phyloP scores from a whole-genome alignment of 805 yeast species.

The Geotrichum ghanense region DNA sequence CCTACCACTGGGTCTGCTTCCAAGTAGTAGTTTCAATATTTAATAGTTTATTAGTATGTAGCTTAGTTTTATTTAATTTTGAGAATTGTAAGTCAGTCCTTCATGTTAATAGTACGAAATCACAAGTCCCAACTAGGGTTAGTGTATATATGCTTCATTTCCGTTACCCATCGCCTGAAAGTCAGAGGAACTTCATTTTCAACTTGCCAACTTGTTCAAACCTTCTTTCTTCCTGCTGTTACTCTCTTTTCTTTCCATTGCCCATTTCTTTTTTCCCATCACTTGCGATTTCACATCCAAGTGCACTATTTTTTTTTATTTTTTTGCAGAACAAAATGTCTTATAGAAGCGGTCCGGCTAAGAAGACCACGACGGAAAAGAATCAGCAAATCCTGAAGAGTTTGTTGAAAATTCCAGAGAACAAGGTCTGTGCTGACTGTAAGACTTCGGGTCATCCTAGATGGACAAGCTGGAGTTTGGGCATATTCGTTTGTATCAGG shows the following conservation, averaged over 20 bases:
- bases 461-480: slow-evolving; percentile 97
- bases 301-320: no score
- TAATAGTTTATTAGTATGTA: no score
- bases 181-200: no score
- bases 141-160: no score
- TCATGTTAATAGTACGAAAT: no score
- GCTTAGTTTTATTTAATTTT: no score
- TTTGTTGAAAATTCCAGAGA: slow-evolving; percentile 64
- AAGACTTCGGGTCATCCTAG: slow-evolving; percentile 83
- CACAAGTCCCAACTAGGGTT: no score
- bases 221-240: neutral
- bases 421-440: slow-evolving; percentile 83
- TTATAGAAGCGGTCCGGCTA: slow-evolving; percentile 7
- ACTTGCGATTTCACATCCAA: no score
- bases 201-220: slow-evolving; percentile 2
- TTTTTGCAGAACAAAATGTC: neutral
- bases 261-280: neutral
- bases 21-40: neutral
- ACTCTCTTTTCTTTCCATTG: neutral
- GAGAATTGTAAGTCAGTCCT: no score
- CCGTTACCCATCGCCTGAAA: no score
- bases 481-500: slow-evolving; percentile 78
- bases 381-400: slow-evolving; percentile 65
- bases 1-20: neutral
- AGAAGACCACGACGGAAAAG: slow-evolving; percentile 30